phyloP scores from a whole-genome alignment of 1,284 basidiomycete genomes.

The Wallemia mellicola region DNA sequence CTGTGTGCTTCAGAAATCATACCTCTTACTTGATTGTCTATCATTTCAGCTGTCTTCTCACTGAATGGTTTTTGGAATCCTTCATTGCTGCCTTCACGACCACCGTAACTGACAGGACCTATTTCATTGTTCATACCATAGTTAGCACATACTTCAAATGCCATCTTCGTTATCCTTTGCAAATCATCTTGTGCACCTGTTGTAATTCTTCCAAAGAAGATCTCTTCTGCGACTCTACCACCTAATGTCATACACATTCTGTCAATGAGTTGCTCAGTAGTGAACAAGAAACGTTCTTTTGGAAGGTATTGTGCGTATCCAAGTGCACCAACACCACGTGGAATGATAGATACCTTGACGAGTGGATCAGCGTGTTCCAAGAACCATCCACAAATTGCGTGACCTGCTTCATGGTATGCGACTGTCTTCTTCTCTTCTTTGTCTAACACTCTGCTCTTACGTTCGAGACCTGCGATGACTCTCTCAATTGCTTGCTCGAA shows the following conservation, averaged over 20 bases:
- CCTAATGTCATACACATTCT: conserved; percentile 99
- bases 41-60: conserved; percentile 80
- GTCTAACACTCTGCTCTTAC: conserved; percentile 75
- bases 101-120: conserved; percentile 84
- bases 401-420: conserved; percentile 95
- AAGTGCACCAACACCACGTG: conserved; percentile 75
- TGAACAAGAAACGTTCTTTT: conserved; percentile 79
- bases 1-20: conserved; percentile 74
- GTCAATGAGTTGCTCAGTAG: conserved; percentile 77
- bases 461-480: conserved; percentile 86
- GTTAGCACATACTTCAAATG: conserved; percentile 74
- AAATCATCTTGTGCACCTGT: conserved; percentile 93
- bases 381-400: conserved; percentile 96
- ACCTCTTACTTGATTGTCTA: conserved; percentile 72
- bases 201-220: conserved; percentile 89
- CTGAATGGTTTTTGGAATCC: conserved; percentile 91
- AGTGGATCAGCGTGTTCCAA: conserved; percentile 87
- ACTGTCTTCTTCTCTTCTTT: conserved; percentile 96
- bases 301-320: conserved; percentile 96
- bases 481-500: conserved; percentile 96
- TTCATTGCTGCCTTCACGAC: conserved; percentile 49
- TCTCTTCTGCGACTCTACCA: conserved; percentile 88
- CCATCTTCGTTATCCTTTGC: conserved; percentile 93
- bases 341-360: conserved; percentile 94
- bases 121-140: conserved; percentile 89